A percentile compares a stretch with the other conserved stretches of the same genome.
Evolutionary conservation across 1,284 basidiomycete species (phyloP).

Genomic region (Inonotus hispidus): DNA sequence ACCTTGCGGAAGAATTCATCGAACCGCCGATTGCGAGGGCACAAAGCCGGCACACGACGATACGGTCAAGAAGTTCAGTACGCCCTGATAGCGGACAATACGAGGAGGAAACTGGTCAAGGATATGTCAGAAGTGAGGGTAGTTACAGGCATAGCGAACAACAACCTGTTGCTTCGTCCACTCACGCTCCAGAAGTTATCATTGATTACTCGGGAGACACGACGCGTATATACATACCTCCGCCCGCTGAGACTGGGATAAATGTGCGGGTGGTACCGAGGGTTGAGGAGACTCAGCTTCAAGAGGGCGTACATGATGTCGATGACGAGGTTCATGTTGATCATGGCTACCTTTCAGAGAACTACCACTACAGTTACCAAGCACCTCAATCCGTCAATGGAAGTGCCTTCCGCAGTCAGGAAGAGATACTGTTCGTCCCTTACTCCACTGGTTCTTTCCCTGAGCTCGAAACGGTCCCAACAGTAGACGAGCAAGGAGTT

Average conservation of each 20-base stretch:
- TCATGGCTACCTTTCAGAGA: background rate
- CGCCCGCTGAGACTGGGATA: background rate
- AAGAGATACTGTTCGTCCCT: background rate
- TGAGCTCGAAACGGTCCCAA: slow-evolving; percentile 1
- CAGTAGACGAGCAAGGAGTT: background rate
- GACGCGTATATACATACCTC: slow-evolving; percentile 9
- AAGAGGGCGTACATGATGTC: background rate
- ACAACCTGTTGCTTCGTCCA: background rate
- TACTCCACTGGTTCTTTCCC: slow-evolving; percentile 1
- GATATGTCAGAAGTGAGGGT: background rate
- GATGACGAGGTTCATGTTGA: background rate
- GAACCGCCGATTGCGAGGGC: background rate
- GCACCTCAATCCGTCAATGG: background rate
- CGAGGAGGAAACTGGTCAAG: background rate
- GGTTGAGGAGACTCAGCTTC: background rate
- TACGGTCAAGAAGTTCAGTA: background rate
- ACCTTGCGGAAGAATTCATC: background rate
- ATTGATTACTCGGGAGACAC: slow-evolving; percentile 10
- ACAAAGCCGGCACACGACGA: background rate
- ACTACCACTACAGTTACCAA: background rate
- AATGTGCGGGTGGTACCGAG: background rate
- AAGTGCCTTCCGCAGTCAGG: background rate
- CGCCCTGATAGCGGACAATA: background rate
- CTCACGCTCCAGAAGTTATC: slow-evolving; percentile 6
- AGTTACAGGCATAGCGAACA: background rate